phyloP scores from a whole-genome alignment of 192 early-diverging fungal species.

The Coemansia sp. region DNA sequence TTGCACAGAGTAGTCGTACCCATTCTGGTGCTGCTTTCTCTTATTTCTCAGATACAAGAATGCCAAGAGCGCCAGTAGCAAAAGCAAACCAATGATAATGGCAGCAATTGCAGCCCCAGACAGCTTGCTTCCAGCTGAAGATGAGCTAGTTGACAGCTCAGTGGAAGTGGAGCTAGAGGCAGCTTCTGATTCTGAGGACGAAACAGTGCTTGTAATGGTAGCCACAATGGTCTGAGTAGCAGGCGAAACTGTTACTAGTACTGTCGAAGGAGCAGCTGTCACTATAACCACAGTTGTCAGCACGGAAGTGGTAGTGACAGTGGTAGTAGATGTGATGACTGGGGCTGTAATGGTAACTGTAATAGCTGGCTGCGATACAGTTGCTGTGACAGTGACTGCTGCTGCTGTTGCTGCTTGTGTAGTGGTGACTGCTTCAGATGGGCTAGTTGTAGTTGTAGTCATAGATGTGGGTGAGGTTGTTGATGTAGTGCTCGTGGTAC shows the following conservation, averaged over 20 bases:
- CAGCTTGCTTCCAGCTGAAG: neutral
- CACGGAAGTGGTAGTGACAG: neutral
- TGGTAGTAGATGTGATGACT: no score
- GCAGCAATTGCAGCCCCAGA: slow-evolving; percentile 16
- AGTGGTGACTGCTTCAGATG: neutral
- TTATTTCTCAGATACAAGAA: neutral
- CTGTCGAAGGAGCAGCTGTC: neutral
- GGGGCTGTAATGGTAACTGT: neutral
- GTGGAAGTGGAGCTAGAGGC: neutral
- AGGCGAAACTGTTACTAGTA: neutral
- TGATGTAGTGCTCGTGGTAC: neutral
- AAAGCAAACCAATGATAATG: slow-evolving; percentile 12
- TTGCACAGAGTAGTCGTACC: neutral
- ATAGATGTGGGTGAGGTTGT: no score
- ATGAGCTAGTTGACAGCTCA: neutral
- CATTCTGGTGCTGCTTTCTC: neutral
- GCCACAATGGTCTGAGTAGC: neutral
- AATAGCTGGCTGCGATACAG: neutral
- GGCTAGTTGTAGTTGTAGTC: neutral
- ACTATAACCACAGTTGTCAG: neutral
- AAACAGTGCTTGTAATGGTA: neutral
- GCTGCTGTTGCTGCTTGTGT: neutral
- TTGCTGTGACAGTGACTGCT: neutral
- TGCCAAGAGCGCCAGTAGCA: slow-evolving; percentile 13
- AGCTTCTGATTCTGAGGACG: neutral